Evolutionary conservation across 495 filamentous ascomycete species (phyloP).

Genomic region (Xylaria venustula): DNA sequence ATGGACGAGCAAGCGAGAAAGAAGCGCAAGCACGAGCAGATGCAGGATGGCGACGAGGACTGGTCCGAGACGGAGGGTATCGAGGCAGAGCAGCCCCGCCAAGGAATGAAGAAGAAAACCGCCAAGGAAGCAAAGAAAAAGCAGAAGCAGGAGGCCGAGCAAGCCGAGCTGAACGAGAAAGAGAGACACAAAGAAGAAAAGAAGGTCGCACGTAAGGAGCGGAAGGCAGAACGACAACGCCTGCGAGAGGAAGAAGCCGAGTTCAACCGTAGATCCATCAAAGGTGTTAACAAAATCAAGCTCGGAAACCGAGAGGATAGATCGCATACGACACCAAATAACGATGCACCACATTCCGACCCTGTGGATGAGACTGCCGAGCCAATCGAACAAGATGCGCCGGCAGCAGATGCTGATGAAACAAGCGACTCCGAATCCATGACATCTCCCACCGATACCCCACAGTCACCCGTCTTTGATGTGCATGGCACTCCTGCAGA

Average conservation of each 20-base stretch:
- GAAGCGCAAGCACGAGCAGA: slow-evolving; percentile 56
- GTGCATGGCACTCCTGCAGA: slow-evolving; percentile 45
- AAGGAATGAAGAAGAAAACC: slow-evolving; percentile 48
- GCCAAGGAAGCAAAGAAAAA: slow-evolving; percentile 45
- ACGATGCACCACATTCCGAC: slow-evolving; percentile 27
- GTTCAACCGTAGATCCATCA: slow-evolving; percentile 32
- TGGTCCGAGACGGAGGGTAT: slow-evolving; percentile 41
- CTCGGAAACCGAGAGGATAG: slow-evolving; percentile 24
- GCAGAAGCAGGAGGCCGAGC: slow-evolving; percentile 25
- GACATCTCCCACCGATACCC: slow-evolving; percentile 50
- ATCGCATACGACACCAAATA: slow-evolving; percentile 12
- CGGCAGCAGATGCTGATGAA: slow-evolving; percentile 37
- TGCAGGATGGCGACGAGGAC: slow-evolving; percentile 36
- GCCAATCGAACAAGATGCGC: slow-evolving; percentile 37
- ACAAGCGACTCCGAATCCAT: slow-evolving; percentile 39
- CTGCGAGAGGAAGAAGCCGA: slow-evolving; percentile 42
- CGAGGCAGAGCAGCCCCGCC: slow-evolving; percentile 52
- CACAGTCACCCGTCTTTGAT: slow-evolving; percentile 66
- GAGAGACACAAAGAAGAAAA: slow-evolving; percentile 36
- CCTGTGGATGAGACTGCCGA: slow-evolving; percentile 32
- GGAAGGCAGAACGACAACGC: slow-evolving; percentile 30
- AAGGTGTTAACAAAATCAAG: slow-evolving; percentile 34
- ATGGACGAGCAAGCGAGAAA: slow-evolving; percentile 74
- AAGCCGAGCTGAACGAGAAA: slow-evolving; percentile 22
- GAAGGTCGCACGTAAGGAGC: slow-evolving; percentile 32